Conservation (phyloP, 2,329 filamentous ascomycete species). For the Exserohilum turcica region DNA sequence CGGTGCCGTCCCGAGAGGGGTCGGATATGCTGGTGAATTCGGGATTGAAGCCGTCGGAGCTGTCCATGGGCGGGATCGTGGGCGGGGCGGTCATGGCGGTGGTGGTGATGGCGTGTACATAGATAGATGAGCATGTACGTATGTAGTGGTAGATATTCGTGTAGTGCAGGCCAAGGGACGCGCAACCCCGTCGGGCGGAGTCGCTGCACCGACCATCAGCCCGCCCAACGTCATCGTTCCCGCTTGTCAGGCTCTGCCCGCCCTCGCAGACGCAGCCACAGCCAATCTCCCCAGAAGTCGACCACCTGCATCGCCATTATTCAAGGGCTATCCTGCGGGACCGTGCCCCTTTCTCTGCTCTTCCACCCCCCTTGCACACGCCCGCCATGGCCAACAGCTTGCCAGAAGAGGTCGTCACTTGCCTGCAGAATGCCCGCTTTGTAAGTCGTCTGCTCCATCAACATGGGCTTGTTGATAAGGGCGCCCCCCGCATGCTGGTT, state of each 20-base stretch:
- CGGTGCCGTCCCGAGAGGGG: constrained; percentile 25
- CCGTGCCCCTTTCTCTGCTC: constrained; percentile 2
- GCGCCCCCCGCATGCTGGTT: neutral
- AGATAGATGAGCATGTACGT: no score
- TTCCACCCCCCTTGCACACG: constrained; percentile 9
- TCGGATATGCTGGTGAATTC: constrained; percentile 30
- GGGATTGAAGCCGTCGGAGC: constrained; percentile 40
- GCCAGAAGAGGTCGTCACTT: constrained; percentile 84
- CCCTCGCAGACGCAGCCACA: neutral
- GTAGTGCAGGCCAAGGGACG: no score
- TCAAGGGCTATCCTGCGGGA: neutral
- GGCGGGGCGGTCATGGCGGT: constrained; percentile 40
- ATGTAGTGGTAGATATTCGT: no score
- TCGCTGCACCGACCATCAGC: constrained; percentile 9
- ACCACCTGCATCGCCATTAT: neutral
- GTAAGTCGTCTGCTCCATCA: constrained; percentile 56
- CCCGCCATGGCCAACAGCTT: constrained; percentile 62
- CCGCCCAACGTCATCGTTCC: constrained; percentile 16
- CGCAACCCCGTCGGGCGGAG: constrained; percentile 13
- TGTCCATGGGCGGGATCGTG: constrained; percentile 41
- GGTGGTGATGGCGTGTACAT: constrained; percentile 6
- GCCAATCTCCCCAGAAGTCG: neutral
- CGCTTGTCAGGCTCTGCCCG: constrained; percentile 6
- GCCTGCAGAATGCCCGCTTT: constrained; percentile 92
- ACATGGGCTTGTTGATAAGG: no score